These are phyloP conservation scores for Salix dunnii DNA, from an alignment of 345 rosid genomes.

Conservation along the genomic window DNA sequence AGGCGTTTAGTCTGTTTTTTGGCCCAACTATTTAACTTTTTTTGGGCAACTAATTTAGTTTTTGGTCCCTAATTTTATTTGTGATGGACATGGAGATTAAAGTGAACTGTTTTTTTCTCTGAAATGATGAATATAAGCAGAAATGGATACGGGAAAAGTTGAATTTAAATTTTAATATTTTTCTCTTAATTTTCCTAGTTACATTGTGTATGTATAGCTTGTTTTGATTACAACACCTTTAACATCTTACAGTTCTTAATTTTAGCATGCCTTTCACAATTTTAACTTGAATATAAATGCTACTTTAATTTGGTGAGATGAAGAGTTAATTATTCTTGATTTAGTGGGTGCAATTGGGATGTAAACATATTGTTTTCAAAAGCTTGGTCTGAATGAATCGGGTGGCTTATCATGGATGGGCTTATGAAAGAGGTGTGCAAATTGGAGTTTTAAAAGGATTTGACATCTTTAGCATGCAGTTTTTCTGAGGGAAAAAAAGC, in stretches of 20 bases:
- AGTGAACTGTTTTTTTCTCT: background rate
- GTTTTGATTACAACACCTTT: background rate
- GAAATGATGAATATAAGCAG: background rate
- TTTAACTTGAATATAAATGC: too few species aligned
- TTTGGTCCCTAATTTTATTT: background rate
- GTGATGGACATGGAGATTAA: background rate
- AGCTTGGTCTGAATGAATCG: background rate
- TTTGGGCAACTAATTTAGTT: background rate
- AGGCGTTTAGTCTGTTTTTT: background rate
- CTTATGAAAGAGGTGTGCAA: background rate
- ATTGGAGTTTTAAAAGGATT: background rate
- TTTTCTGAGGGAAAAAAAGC: background rate
- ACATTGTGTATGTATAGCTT: background rate
- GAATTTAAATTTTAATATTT: background rate
- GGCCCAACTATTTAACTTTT: background rate
- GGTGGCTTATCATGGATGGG: background rate
- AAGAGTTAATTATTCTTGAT: background rate
- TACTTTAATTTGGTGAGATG: background rate
- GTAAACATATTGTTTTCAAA: background rate
- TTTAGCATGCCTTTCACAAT: background rate
- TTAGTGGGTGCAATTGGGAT: background rate
- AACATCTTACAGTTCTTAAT: background rate
- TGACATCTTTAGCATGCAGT: background rate
- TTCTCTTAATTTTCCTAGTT: background rate
- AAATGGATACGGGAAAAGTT: background rate